Percentiles rank a stretch among this genome's conserved stretches.
phyloP scores from a whole-genome alignment of 768 basidiomycete species.

The Suillus spraguei region DNA sequence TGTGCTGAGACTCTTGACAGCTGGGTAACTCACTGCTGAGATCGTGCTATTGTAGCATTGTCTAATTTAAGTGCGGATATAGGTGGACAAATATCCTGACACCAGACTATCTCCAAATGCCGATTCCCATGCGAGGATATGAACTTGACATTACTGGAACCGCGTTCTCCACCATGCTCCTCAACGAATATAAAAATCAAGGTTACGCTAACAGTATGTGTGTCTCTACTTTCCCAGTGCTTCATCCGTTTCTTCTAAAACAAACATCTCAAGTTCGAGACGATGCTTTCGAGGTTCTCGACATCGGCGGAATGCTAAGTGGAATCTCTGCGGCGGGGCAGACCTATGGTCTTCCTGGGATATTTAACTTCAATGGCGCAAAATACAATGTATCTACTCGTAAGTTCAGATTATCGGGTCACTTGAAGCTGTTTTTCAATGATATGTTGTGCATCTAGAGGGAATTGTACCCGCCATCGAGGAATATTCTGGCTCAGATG shows the following conservation, averaged over 20 bases:
- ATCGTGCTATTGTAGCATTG: not conserved
- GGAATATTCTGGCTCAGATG: slow-evolving; percentile 5
- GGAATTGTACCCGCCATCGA: slow-evolving; percentile 9
- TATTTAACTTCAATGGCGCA: slow-evolving; percentile 13
- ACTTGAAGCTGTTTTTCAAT: not conserved
- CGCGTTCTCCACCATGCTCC: slow-evolving; percentile 9
- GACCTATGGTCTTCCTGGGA: slow-evolving; percentile 9
- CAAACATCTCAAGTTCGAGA: slow-evolving; percentile 12
- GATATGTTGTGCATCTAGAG: slow-evolving; percentile 2
- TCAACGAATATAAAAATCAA: slow-evolving; percentile 11
- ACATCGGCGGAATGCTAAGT: slow-evolving; percentile 17
- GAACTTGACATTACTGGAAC: slow-evolving; percentile 15
- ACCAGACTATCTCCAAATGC: slow-evolving; percentile 11
- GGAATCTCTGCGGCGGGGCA: slow-evolving; percentile 18
- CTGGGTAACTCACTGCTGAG: slow-evolving; percentile 14
- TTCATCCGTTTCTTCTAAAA: not conserved
- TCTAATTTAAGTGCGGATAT: not conserved
- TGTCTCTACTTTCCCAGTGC: not conserved
- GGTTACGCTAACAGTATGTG: slow-evolving; percentile 10
- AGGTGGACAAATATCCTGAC: slow-evolving; percentile 21
- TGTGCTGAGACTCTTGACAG: slow-evolving; percentile 16
- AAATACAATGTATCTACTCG: slow-evolving; percentile 19
- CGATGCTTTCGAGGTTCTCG: slow-evolving; percentile 17
- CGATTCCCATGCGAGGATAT: slow-evolving; percentile 4
- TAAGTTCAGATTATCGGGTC: not conserved